Percentiles rank a stretch among this genome's conserved stretches.
Evolutionary conservation across 139 green algal genomes (phyloP).

Genomic region (Chlorella vulgaris): DNA sequence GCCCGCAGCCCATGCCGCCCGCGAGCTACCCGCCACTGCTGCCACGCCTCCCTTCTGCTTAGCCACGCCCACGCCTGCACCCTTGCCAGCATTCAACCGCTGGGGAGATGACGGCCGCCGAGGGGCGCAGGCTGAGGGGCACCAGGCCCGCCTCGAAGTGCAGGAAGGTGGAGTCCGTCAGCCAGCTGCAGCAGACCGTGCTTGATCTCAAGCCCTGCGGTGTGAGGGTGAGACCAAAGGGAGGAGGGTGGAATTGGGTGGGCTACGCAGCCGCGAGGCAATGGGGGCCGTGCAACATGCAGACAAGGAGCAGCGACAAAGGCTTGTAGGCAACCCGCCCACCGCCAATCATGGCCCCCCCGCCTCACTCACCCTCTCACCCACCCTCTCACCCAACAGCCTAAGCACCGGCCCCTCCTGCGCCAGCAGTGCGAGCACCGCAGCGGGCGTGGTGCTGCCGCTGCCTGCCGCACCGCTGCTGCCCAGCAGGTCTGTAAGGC

Average conservation of each 20-base stretch:
- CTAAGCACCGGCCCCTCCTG: constrained; percentile 17
- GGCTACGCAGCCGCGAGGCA: no score
- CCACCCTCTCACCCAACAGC: constrained; percentile 38
- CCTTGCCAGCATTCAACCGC: background rate
- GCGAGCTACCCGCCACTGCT: no score
- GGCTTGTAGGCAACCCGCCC: background rate
- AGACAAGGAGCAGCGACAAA: background rate
- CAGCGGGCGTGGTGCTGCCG: no score
- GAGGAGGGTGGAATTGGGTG: no score
- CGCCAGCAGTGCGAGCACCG: constrained; percentile 24
- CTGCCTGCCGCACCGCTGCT: constrained; percentile 27
- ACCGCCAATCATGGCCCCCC: background rate
- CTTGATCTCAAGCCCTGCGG: constrained; percentile 78
- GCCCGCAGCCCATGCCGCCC: no score
- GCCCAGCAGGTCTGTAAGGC: constrained; percentile 66
- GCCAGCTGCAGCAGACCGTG: constrained; percentile 74
- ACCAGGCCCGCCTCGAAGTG: constrained; percentile 74
- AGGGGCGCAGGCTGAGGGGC: constrained; percentile 72
- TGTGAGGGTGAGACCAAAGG: background rate
- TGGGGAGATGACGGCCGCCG: constrained; percentile 45
- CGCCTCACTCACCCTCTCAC: background rate
- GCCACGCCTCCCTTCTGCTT: no score
- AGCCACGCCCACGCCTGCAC: no score
- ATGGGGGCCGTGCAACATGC: no score
- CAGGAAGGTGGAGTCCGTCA: constrained; percentile 83